Percentiles rank a stretch among this genome's conserved stretches.
Conservation (phyloP, 345 rosid genomes). For the Xanthoceras sorbifolium region DNA sequence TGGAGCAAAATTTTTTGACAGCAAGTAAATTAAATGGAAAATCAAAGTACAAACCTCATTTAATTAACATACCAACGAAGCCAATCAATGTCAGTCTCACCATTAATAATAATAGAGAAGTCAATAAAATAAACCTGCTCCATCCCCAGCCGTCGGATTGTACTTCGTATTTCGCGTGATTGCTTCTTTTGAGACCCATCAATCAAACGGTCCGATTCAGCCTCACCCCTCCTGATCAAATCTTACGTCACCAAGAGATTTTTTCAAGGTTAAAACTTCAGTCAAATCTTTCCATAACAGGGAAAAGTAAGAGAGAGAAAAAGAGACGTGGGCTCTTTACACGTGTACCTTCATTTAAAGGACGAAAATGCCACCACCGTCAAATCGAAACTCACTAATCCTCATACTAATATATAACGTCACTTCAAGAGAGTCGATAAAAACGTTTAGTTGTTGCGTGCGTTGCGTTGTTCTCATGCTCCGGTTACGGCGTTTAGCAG, state of each 20-base stretch:
- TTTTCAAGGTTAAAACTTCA: background rate
- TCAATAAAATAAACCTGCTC: background rate
- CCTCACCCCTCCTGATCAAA: background rate
- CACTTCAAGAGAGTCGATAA: slow-evolving; percentile 6
- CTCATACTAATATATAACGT: slow-evolving; percentile 1
- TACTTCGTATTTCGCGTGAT: background rate
- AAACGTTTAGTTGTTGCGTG: background rate
- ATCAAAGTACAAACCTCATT: background rate
- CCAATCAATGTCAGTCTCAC: background rate
- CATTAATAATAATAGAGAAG: background rate
- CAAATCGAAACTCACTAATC: slow-evolving; percentile 30
- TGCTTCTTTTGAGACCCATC: background rate
- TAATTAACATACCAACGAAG: background rate
- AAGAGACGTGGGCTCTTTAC: background rate
- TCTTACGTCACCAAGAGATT: background rate
- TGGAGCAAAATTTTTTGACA: background rate
- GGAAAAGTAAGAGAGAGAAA: background rate
- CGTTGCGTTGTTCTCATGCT: too few species aligned
- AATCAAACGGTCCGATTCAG: slow-evolving; percentile 11
- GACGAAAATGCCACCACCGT: slow-evolving; percentile 26
- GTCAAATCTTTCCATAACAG: slow-evolving; percentile 24
- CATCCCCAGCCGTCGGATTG: slow-evolving; percentile 31
- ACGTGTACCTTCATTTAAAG: background rate
- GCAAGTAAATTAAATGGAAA: background rate
- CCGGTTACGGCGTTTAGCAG: background rate